These are phyloP conservation scores for Danielia reshetovae DNA, from an alignment of 805 yeast species.

Conservation along the genomic window DNA sequence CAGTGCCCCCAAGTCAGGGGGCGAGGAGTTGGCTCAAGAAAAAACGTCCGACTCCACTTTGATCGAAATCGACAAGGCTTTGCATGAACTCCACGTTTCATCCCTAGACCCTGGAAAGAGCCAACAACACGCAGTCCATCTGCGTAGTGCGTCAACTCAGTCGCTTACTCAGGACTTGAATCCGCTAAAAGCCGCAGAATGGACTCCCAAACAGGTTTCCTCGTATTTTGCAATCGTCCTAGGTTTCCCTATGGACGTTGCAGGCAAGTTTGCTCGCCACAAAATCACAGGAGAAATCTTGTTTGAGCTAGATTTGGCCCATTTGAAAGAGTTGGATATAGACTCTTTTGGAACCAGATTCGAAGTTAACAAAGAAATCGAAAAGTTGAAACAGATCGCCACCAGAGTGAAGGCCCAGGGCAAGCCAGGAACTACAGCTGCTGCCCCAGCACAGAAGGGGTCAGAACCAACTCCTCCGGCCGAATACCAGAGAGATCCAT, in stretches of 20 bases:
- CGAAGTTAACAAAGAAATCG: slow-evolving; percentile 87
- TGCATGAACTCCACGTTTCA: slow-evolving; percentile 51
- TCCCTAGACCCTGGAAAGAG: slow-evolving; percentile 12
- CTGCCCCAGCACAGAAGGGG: background rate
- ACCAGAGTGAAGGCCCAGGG: slow-evolving; percentile 6
- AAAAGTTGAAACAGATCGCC: slow-evolving; percentile 44
- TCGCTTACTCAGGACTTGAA: slow-evolving; percentile 29
- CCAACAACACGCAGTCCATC: too few species aligned
- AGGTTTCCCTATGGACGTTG: slow-evolving; percentile 72
- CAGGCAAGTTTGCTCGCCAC: slow-evolving; percentile 79
- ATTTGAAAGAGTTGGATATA: slow-evolving; percentile 88
- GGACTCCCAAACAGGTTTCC: slow-evolving; percentile 88
- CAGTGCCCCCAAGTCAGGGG: slow-evolving; percentile 6
- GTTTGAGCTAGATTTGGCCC: slow-evolving; percentile 78
- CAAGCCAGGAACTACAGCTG: background rate
- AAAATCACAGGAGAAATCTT: slow-evolving; percentile 85
- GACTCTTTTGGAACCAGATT: slow-evolving; percentile 92
- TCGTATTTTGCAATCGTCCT: slow-evolving; percentile 62
- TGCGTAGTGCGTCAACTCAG: slow-evolving; percentile 9
- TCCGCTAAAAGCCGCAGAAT: slow-evolving; percentile 48
- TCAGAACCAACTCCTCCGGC: too few species aligned
- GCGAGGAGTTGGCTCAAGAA: background rate
- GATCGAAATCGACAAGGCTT: slow-evolving; percentile 69
- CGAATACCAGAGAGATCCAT: too few species aligned
- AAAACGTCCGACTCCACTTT: slow-evolving; percentile 38